These are phyloP conservation scores for Ceratocystis huliohia DNA, from an alignment of 2,329 filamentous ascomycete species.

Conservation along the genomic window DNA sequence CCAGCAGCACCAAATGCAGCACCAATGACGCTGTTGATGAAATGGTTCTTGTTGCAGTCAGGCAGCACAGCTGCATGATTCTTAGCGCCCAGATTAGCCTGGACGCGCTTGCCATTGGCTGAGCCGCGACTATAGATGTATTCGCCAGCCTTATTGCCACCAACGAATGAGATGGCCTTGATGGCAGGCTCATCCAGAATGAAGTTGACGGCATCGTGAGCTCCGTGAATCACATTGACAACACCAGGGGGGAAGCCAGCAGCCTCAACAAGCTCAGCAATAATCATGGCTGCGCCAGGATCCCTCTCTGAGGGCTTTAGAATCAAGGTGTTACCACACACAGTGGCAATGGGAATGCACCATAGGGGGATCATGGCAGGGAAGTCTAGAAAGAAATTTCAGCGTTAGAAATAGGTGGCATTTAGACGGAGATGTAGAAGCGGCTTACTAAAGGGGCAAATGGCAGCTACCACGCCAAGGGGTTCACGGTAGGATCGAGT, in stretches of 20 bases:
- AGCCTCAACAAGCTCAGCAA: constrained; percentile 66
- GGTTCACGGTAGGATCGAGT: constrained; percentile 72
- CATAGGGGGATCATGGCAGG: constrained; percentile 89
- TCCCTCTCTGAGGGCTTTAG: constrained; percentile 81
- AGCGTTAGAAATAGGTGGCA: too few species aligned
- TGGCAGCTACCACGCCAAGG: constrained; percentile 67
- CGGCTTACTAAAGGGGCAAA: constrained; percentile 69
- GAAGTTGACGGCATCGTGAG: constrained; percentile 71
- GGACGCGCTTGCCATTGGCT: constrained; percentile 76
- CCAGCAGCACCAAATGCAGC: constrained; percentile 76
- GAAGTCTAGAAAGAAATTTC: constrained; percentile 47
- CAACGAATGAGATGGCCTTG: constrained; percentile 79
- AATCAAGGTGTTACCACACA: constrained; percentile 72
- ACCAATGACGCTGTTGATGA: constrained; percentile 70
- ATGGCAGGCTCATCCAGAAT: constrained; percentile 74
- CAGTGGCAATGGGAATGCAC: constrained; percentile 73
- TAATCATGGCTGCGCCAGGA: constrained; percentile 72
- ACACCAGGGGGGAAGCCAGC: constrained; percentile 73
- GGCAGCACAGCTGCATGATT: constrained; percentile 77
- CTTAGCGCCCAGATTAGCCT: constrained; percentile 79
- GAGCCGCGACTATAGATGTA: constrained; percentile 72
- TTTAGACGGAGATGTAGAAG: neutral
- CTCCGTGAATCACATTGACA: constrained; percentile 70
- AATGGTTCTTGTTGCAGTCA: constrained; percentile 83
- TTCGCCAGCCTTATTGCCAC: constrained; percentile 76